Evolutionary conservation across 805 yeast species (phyloP).

Genomic region (Yarrowia sp.): DNA sequence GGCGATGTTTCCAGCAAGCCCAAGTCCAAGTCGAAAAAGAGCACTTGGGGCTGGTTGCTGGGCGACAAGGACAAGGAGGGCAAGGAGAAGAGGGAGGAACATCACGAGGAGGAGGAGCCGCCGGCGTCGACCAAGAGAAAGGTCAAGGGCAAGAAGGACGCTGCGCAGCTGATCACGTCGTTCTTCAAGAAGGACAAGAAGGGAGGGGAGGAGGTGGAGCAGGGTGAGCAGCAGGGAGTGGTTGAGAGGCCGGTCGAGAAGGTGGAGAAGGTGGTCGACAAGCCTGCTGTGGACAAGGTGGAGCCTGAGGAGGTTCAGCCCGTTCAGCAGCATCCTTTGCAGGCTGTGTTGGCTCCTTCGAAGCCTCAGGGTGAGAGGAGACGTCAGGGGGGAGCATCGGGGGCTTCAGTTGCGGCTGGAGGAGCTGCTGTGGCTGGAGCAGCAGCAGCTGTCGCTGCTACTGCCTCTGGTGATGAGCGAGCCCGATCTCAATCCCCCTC

Average conservation of each 20-base stretch:
- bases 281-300: not conserved
- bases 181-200: slow-evolving; percentile 33
- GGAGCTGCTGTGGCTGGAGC: not conserved
- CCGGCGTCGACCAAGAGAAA: slow-evolving; percentile 9
- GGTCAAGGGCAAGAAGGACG: slow-evolving; percentile 29
- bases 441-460: not conserved
- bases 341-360: not conserved
- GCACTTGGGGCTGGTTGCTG: slow-evolving; percentile 26
- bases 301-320: not conserved
- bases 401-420: not conserved
- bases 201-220: slow-evolving; percentile 6
- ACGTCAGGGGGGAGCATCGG: too few relatives aligned
- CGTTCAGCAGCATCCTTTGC: not conserved
- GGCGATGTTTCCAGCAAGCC: not conserved
- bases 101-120: slow-evolving; percentile 14
- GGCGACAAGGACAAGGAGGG: slow-evolving; percentile 27
- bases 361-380: not conserved
- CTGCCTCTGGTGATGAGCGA: not conserved
- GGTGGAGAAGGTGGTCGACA: not conserved
- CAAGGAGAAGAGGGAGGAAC: slow-evolving; percentile 24
- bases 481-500: slow-evolving; percentile 27
- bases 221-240: not conserved
- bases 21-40: slow-evolving; percentile 17
- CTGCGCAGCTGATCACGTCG: slow-evolving; percentile 31
- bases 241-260: not conserved